Percentiles rank a stretch among this genome's conserved stretches.
These are phyloP conservation scores for Sporothrix protearum DNA, from an alignment of 2,329 filamentous ascomycete species.

Conservation along the genomic window DNA sequence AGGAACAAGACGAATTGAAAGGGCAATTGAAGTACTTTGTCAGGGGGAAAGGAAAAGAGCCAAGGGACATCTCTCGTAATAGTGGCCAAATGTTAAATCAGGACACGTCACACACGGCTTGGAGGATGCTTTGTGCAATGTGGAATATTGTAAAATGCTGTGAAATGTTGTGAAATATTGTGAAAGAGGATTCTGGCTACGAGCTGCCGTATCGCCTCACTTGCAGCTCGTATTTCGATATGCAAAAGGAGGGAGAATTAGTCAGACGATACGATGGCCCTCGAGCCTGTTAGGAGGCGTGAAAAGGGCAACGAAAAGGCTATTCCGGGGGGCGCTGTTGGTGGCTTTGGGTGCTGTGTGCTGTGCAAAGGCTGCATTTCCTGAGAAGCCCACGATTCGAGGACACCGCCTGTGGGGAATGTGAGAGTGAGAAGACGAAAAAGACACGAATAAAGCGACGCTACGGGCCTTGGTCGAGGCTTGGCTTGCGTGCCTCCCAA, in stretches of 20 bases:
- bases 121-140: background rate
- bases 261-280: background rate
- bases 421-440: background rate
- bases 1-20: background rate
- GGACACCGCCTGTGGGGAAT: background rate
- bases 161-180: background rate
- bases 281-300: background rate
- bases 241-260: background rate
- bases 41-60: background rate
- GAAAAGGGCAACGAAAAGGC: too few relatives aligned
- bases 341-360: background rate
- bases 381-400: too few relatives aligned
- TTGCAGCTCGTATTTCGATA: constrained; percentile 16
- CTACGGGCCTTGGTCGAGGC: constrained; percentile 10
- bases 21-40: background rate
- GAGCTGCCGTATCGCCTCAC: background rate
- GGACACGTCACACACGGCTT: background rate
- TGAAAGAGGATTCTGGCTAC: background rate
- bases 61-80: background rate
- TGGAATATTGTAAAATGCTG: background rate
- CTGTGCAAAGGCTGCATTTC: background rate
- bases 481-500: background rate
- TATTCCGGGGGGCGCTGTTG: background rate
- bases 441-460: background rate
- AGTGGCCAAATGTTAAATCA: background rate